Evolutionary conservation across 345 rosid species (phyloP).

Genomic region (Syzygium grande): DNA sequence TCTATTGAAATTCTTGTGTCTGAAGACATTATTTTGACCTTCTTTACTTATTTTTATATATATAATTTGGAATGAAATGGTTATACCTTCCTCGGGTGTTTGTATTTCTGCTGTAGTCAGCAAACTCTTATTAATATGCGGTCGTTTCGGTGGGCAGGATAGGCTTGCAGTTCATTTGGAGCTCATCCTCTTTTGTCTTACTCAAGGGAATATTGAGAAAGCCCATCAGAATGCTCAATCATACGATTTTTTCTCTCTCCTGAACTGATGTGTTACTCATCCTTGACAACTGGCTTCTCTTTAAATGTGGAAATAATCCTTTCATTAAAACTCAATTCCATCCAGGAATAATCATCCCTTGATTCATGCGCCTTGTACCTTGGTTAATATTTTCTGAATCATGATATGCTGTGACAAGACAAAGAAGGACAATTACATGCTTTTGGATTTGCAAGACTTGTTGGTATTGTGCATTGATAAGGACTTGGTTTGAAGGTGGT

Average conservation of each 20-base stretch:
- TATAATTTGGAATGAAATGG: not conserved
- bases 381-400: not conserved
- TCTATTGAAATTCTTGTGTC: not conserved
- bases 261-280: not conserved
- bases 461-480: not conserved
- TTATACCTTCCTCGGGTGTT: not conserved
- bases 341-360: not conserved
- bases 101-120: not conserved
- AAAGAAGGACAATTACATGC: not conserved
- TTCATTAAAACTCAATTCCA: not conserved
- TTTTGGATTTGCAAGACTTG: not conserved
- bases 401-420: not conserved
- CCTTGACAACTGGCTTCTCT: not conserved
- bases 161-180: slow-evolving; percentile 51
- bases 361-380: not conserved
- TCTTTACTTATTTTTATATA: not conserved
- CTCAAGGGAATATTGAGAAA: slow-evolving; percentile 32
- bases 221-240: slow-evolving; percentile 44
- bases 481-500: not conserved
- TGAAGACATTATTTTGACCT: not conserved
- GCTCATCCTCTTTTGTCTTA: slow-evolving; percentile 47
- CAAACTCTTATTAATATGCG: not conserved
- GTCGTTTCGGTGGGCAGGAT: slow-evolving; percentile 27
- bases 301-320: not conserved
- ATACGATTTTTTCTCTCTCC: slow-evolving; percentile 18